Percentiles rank a stretch among this genome's conserved stretches.
phyloP scores from a whole-genome alignment of 192 early-diverging fungal species.

The Umbelopsis vinacea region DNA sequence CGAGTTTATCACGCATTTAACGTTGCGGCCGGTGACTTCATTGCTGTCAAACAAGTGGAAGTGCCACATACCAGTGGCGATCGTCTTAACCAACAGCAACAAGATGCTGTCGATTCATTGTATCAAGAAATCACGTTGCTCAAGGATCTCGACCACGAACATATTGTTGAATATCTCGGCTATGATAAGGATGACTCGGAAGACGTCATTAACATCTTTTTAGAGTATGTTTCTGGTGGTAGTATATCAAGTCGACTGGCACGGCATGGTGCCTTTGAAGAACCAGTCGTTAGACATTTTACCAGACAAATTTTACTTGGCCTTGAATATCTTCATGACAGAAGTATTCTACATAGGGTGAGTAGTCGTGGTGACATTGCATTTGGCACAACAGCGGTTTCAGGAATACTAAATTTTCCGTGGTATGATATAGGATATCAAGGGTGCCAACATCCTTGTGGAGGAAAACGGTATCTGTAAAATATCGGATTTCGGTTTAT shows the following conservation, averaged over 20 bases:
- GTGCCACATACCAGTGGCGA: slow-evolving; percentile 56
- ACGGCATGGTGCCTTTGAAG: slow-evolving; percentile 75
- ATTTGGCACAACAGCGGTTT: no score
- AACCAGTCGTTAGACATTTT: slow-evolving; percentile 73
- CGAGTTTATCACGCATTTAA: slow-evolving; percentile 82
- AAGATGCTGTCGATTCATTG: slow-evolving; percentile 63
- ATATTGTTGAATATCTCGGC: slow-evolving; percentile 96
- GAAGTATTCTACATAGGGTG: slow-evolving; percentile 76
- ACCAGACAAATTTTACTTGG: slow-evolving; percentile 85
- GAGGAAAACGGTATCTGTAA: slow-evolving; percentile 87
- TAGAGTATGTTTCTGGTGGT: slow-evolving; percentile 98
- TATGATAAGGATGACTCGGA: slow-evolving; percentile 49
- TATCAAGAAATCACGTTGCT: slow-evolving; percentile 79
- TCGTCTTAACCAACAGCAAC: slow-evolving; percentile 44
- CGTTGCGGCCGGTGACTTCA: slow-evolving; percentile 75
- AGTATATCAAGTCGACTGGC: slow-evolving; percentile 81
- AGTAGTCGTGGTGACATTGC: not conserved
- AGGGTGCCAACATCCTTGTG: slow-evolving; percentile 83
- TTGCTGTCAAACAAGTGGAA: slow-evolving; percentile 87
- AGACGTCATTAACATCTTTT: slow-evolving; percentile 87
- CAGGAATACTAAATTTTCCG: not conserved
- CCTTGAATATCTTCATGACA: slow-evolving; percentile 85
- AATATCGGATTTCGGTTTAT: slow-evolving; percentile 98
- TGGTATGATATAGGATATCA: slow-evolving; percentile 65
- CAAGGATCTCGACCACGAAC: slow-evolving; percentile 83